Base-by-base conservation (phyloP, 2,329 filamentous ascomycete species). In the Fusarium nodosum region DNA sequence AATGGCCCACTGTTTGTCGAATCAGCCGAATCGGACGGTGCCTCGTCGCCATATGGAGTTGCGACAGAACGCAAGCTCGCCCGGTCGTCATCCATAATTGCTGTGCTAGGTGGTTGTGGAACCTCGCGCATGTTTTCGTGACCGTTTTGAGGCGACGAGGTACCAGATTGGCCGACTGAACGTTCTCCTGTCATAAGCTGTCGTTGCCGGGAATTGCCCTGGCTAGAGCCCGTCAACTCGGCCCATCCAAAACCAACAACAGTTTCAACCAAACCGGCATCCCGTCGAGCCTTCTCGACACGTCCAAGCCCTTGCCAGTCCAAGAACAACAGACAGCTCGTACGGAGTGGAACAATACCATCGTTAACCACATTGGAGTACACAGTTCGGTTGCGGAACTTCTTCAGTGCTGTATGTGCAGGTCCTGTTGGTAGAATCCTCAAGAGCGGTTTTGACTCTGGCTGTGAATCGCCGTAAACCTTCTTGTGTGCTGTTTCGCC, bases 331-430 rank as follows among this genome's bases (percentile, higher is more conserved):
- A 99, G 83, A 78, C 95, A 99, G 68, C 95, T 98, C 7, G 96
- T 99, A 24, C 96, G 89, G 34, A 99, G 82, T 4, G 96, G 96
- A 7, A 99, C 96, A 72, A 99, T 97, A 5, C 94, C 95, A 79
- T 98, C 95, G 76, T 98, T 98, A 72, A 98, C 95, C 15, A 98
- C 94, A 75, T 98, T 98, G 3, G 94, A 97, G 78, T 98, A 98
- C 2, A 97, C 85, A 0, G 96, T 98, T 18, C 95, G 87, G 77
- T 97, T 97, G 24, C 93, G 86, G 78, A 98, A 98, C 80, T 93
- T 93, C 76, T 91, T 90, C 41, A 98, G 81, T 2, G 94, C 95
- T 56, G 89, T 88, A 78, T 97, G 94, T 9, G 95, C 96, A 18
- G 95, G 94, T 0, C 95, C 95, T 10, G 93, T 97, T 0, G 96